Percentiles rank a stretch among this genome's conserved stretches.
phyloP scores from a whole-genome alignment of 75 land plant genomes.

The Pinus albicaulis region DNA sequence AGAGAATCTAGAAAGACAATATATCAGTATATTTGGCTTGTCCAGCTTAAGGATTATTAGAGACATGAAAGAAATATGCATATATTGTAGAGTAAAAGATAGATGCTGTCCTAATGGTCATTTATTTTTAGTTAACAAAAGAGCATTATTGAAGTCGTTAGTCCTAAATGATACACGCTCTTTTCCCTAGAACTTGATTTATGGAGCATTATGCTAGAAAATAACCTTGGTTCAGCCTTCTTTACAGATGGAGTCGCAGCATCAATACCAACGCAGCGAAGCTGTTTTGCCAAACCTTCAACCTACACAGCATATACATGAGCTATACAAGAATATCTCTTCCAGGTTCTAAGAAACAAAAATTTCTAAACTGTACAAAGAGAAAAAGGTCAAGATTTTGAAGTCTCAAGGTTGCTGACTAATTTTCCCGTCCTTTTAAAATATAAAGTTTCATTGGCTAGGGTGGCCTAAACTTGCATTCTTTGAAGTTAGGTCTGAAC shows the following conservation, averaged over 20 bases:
- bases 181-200: neutral
- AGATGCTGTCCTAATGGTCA: neutral
- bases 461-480: neutral
- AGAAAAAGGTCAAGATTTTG: neutral
- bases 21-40: neutral
- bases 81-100: neutral
- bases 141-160: neutral
- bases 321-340: neutral
- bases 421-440: neutral
- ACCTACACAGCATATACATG: slow-evolving; percentile 42
- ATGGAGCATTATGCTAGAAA: neutral
- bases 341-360: neutral
- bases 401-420: neutral
- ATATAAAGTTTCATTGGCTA: neutral
- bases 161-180: neutral
- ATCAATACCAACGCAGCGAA: slow-evolving; percentile 96
- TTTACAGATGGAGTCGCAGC: slow-evolving; percentile 74
- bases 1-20: neutral
- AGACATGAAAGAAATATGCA: neutral
- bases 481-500: neutral
- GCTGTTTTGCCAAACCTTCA: slow-evolving; percentile 93
- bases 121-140: neutral
- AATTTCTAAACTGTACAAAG: neutral
- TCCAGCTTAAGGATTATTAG: neutral
- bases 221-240: slow-evolving; percentile 83